These are phyloP conservation scores for Leptographium galeiforme DNA, from an alignment of 2,329 filamentous ascomycete genomes.

Conservation along the genomic window DNA sequence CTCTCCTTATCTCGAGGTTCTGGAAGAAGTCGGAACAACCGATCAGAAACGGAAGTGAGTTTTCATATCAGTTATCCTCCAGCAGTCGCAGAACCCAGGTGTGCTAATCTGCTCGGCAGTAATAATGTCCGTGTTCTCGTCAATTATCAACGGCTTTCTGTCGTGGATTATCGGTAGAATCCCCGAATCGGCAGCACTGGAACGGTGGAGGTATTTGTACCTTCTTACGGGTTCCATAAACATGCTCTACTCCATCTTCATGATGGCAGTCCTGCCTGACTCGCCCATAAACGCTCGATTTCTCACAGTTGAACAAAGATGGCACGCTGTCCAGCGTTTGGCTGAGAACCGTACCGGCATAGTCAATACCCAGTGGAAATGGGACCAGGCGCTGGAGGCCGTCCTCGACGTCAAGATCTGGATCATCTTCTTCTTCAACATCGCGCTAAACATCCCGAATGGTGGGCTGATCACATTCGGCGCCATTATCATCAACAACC, in stretches of 20 bases:
- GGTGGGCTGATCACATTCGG: slow-evolving; percentile 48
- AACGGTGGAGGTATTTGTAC: slow-evolving; percentile 52
- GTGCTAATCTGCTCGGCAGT: slow-evolving; percentile 6
- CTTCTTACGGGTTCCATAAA: slow-evolving; percentile 48
- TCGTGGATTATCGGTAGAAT: slow-evolving; percentile 49
- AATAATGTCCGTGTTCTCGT: slow-evolving; percentile 16
- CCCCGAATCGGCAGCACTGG: slow-evolving; percentile 35
- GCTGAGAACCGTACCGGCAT: slow-evolving; percentile 45
- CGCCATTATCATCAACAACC: slow-evolving; percentile 42
- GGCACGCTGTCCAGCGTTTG: slow-evolving; percentile 41
- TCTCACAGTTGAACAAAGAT: slow-evolving; percentile 34
- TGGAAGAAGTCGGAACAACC: slow-evolving; percentile 13
- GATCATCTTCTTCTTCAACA: slow-evolving; percentile 39
- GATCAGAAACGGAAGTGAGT: slow-evolving; percentile 2
- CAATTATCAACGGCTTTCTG: slow-evolving; percentile 8
- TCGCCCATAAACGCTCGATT: slow-evolving; percentile 40
- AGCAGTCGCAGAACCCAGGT: too few relatives aligned
- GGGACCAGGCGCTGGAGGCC: slow-evolving; percentile 39
- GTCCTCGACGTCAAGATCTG: slow-evolving; percentile 45
- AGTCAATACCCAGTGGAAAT: slow-evolving; percentile 25
- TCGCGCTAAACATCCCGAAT: slow-evolving; percentile 40
- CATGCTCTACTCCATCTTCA: slow-evolving; percentile 43
- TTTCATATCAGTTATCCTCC: neutral
- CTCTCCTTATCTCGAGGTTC: slow-evolving; percentile 19
- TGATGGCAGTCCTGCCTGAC: slow-evolving; percentile 45